These are phyloP conservation scores for Aspergillus jensenii DNA, from an alignment of 2,329 filamentous ascomycete genomes.

Conservation along the genomic window DNA sequence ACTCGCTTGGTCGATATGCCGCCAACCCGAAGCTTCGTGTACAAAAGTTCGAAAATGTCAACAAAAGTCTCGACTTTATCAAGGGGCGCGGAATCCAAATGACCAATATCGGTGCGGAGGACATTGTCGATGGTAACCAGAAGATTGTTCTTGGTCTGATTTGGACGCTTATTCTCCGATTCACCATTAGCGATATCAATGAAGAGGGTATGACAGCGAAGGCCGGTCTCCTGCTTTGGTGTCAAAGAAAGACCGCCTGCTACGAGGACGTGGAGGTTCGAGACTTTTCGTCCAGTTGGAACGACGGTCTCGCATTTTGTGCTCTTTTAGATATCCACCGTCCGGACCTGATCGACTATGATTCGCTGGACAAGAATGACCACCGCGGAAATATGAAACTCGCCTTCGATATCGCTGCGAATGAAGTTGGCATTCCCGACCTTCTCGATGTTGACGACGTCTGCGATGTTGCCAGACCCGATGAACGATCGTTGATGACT, in stretches of 20 bases:
- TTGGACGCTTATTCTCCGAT: conserved; percentile 96
- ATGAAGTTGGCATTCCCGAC: conserved; percentile 95
- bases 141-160: conserved; percentile 98
- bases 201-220: conserved; percentile 97
- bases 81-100: conserved; percentile 88
- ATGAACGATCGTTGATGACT: conserved; percentile 96
- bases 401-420: conserved; percentile 92
- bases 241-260: conserved; percentile 96
- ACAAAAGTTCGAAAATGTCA: conserved; percentile 97
- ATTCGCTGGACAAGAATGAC: conserved; percentile 88
- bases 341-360: conserved; percentile 95
- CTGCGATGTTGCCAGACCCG: conserved; percentile 91
- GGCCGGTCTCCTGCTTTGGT: conserved; percentile 93
- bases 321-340: conserved; percentile 95
- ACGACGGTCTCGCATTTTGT: conserved; percentile 94
- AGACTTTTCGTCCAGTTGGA: conserved; percentile 96
- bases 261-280: conserved; percentile 95
- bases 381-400: conserved; percentile 97
- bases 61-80: conserved; percentile 91
- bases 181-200: conserved; percentile 98
- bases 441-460: conserved; percentile 97
- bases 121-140: conserved; percentile 95
- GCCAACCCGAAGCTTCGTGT: conserved; percentile 94
- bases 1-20: conserved; percentile 94
- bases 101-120: conserved; percentile 97